Percentiles rank a stretch among this genome's conserved stretches.
These are phyloP conservation scores for Termitomyces sp. DNA, from an alignment of 768 basidiomycete genomes.

Conservation along the genomic window DNA sequence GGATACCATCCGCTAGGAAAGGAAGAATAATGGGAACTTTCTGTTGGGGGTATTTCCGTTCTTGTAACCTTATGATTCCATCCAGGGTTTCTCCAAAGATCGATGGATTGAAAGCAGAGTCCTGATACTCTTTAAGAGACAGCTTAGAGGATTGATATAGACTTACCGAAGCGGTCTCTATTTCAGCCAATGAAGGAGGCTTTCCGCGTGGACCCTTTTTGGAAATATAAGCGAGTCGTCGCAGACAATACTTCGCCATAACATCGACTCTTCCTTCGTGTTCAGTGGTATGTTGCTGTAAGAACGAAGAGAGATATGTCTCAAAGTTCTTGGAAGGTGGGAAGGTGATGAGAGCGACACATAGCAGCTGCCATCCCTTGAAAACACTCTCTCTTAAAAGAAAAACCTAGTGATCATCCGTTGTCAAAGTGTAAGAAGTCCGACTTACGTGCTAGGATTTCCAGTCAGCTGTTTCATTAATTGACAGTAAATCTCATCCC, in stretches of 20 bases:
- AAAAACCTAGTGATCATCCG: constrained; percentile 3
- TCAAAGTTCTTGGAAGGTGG: constrained; percentile 94
- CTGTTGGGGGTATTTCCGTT: constrained; percentile 79
- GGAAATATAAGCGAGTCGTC: constrained; percentile 69
- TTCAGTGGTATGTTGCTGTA: constrained; percentile 62
- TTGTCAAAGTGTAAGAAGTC: background rate
- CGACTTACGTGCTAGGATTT: constrained; percentile 74
- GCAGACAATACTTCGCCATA: constrained; percentile 89
- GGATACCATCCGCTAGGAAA: constrained; percentile 89
- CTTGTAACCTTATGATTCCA: constrained; percentile 79
- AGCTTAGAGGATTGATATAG: background rate
- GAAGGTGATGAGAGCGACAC: constrained; percentile 88
- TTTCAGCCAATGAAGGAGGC: constrained; percentile 76
- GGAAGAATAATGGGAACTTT: constrained; percentile 91
- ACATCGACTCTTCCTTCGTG: constrained; percentile 79
- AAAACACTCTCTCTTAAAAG: constrained; percentile 67
- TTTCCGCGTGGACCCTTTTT: constrained; percentile 87
- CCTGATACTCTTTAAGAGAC: constrained; percentile 35
- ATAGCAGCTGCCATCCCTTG: constrained; percentile 91
- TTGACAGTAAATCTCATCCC: constrained; percentile 94
- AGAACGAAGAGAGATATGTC: constrained; percentile 75
- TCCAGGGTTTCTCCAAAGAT: constrained; percentile 91
- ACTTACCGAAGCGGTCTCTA: constrained; percentile 84
- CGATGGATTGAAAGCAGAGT: constrained; percentile 93
- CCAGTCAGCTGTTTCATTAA: constrained; percentile 85